A percentile compares a stretch with the other conserved stretches of the same genome.
Evolutionary conservation across 805 yeast genomes (phyloP).

Genomic region (Ogataea haglerorum): DNA sequence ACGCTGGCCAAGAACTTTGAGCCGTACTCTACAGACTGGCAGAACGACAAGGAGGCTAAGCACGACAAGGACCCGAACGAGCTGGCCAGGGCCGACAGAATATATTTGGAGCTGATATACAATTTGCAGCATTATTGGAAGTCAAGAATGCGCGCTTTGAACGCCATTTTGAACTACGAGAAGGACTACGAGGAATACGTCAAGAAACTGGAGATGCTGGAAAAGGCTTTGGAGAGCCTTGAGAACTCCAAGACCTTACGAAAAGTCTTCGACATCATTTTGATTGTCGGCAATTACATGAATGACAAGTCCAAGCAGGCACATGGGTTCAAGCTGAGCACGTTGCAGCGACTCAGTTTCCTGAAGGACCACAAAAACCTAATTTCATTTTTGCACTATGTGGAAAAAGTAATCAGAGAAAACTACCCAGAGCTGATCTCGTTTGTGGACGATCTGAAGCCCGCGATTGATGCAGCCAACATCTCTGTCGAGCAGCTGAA

Average conservation of each 20-base stretch:
- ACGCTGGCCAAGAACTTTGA: conserved; percentile 66
- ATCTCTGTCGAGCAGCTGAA: conserved; percentile 79
- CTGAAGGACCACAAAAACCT: conserved; percentile 86
- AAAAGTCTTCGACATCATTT: conserved; percentile 74
- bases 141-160: conserved; percentile 80
- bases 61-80: conserved; percentile 73
- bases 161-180: conserved; percentile 65
- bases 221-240: conserved; percentile 67
- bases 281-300: conserved; percentile 95
- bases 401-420: conserved; percentile 81
- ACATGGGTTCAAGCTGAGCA: conserved; percentile 82
- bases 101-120: conserved; percentile 77
- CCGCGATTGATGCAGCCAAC: conserved; percentile 60
- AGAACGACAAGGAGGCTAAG: conserved; percentile 34
- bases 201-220: conserved; percentile 63
- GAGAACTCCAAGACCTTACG: conserved; percentile 64
- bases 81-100: conserved; percentile 81
- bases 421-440: conserved; percentile 75
- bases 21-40: conserved; percentile 79
- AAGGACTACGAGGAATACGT: conserved; percentile 75
- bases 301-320: conserved; percentile 92
- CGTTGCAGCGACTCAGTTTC: conserved; percentile 85
- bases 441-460: conserved; percentile 70
- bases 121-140: conserved; percentile 90
- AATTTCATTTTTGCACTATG: conserved; percentile 87